Evolutionary conservation across 2,329 filamentous ascomycete genomes (phyloP).

Genomic region (Fusarium dimerum): DNA sequence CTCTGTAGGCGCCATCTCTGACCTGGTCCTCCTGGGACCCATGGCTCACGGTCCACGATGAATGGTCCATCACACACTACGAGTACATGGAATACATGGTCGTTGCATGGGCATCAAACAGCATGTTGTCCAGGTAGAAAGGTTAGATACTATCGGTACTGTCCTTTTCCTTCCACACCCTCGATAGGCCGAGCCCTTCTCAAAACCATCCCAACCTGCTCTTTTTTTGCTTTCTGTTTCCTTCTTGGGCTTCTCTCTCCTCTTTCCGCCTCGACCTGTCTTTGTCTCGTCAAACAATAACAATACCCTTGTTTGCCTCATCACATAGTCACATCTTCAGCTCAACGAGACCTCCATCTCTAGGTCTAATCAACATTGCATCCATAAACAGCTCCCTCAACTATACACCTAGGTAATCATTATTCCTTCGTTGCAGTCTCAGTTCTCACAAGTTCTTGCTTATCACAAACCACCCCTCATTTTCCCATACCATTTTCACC

Average conservation of each 20-base stretch:
- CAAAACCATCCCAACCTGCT: constrained; percentile 31
- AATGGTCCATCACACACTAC: constrained; percentile 22
- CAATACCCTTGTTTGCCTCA: constrained; percentile 12
- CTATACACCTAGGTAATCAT: constrained; percentile 7
- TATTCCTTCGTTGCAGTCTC: too few relatives aligned
- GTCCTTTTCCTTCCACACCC: constrained; percentile 10
- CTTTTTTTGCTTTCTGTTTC: constrained; percentile 26
- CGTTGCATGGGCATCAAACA: background rate
- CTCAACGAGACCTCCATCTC: constrained; percentile 20
- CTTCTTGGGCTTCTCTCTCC: constrained; percentile 28
- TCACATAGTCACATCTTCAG: constrained; percentile 28
- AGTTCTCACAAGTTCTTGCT: background rate
- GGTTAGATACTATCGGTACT: too few relatives aligned
- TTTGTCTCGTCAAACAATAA: background rate
- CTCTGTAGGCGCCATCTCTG: constrained; percentile 47
- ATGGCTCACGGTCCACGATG: constrained; percentile 37
- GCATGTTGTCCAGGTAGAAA: constrained; percentile 19
- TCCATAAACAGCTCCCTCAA: constrained; percentile 16
- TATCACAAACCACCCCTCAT: background rate
- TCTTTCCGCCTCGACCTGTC: constrained; percentile 18
- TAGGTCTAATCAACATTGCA: constrained; percentile 14
- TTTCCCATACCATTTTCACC: constrained; percentile 8
- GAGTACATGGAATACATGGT: constrained; percentile 24
- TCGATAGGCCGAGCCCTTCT: constrained; percentile 23
- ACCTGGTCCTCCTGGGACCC: constrained; percentile 33